These are phyloP conservation scores for Ceratobasidium papillatum DNA, from an alignment of 1,284 basidiomycete genomes.

Conservation along the genomic window DNA sequence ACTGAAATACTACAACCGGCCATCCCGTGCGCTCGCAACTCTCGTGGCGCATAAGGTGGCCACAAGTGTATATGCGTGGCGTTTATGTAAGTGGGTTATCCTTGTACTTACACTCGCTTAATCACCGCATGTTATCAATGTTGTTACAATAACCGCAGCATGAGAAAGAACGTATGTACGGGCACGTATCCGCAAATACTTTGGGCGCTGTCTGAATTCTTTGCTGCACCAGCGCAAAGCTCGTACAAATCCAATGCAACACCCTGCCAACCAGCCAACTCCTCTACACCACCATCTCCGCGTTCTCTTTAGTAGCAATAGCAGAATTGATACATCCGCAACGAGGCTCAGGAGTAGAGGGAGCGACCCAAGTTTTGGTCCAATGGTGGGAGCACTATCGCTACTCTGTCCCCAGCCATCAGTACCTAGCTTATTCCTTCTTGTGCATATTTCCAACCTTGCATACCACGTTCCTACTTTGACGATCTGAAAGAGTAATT, in stretches of 20 bases:
- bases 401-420: background rate
- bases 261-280: background rate
- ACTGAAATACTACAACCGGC: background rate
- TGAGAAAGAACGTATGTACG: background rate
- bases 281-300: background rate
- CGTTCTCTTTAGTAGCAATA: background rate
- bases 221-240: background rate
- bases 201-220: background rate
- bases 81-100: background rate
- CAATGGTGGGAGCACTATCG: background rate
- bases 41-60: constrained; percentile 14
- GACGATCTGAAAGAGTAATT: background rate
- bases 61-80: background rate
- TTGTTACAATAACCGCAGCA: background rate
- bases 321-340: background rate
- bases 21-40: background rate
- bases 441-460: background rate
- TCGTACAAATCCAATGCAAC: background rate
- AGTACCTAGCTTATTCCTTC: background rate
- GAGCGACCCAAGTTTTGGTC: background rate
- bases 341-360: background rate
- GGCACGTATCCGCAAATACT: background rate
- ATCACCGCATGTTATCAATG: background rate
- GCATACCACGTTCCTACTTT: background rate
- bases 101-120: background rate